Evolutionary conservation across 257 asterid species (phyloP).

Genomic region (Solanum verrucosum): DNA sequence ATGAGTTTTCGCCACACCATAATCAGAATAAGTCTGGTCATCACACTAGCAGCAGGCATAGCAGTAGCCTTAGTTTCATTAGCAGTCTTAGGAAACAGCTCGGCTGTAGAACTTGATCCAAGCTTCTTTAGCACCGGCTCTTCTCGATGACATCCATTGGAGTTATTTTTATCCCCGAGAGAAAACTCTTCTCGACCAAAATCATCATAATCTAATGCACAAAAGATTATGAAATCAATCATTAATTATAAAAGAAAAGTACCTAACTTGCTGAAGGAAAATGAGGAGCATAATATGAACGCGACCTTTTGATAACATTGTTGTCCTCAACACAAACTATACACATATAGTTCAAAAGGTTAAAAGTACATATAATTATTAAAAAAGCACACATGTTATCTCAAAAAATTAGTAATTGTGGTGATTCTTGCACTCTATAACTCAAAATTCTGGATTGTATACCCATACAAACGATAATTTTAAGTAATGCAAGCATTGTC

Average conservation of each 20-base stretch:
- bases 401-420: not conserved
- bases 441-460: not conserved
- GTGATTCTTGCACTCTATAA: not conserved
- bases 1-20: constrained; percentile 77
- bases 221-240: not conserved
- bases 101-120: constrained; percentile 56
- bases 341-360: not conserved
- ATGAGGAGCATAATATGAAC: not conserved
- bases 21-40: constrained; percentile 60
- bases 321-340: not conserved
- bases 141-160: constrained; percentile 23
- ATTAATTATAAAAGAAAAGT: not conserved
- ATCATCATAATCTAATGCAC: constrained; percentile 60
- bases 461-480: not conserved
- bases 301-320: not conserved
- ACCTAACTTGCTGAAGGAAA: not conserved
- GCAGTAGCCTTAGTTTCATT: constrained; percentile 34
- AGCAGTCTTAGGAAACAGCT: constrained; percentile 63
- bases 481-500: not conserved
- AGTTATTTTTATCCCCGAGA: constrained; percentile 33
- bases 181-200: constrained; percentile 40
- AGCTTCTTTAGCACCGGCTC: constrained; percentile 73
- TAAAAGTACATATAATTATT: not conserved
- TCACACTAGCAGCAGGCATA: constrained; percentile 70
- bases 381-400: not conserved